Evolutionary conservation across 805 yeast genomes (phyloP), one percentile per base, ranked within the genome.

Genomic region (Jamesozyma jinghongensis): DNA sequence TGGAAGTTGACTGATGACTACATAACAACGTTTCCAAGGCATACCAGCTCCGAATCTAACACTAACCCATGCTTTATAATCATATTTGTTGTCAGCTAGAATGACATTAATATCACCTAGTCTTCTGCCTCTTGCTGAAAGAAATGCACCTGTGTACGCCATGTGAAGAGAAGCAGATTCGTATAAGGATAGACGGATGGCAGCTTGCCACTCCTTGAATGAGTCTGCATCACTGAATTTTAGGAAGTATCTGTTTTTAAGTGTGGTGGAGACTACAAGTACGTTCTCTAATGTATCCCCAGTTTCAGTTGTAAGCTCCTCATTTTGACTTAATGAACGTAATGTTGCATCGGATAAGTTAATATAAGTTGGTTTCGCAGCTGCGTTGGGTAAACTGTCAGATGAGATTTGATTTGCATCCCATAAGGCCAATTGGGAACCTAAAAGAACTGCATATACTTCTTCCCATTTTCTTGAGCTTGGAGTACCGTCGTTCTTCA

Each of bases 1-100:
- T 22, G 26, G 26, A 6, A 22, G 6, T 50, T 88, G 88, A 50
- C 82, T 84, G 41, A 90, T 74, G 10, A 88, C 95, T 2, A 94
- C 90, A 67, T 74, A 92, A 57, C 96, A 90, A 45, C 94, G 73
- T 57, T 81, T 84, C 97, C 97, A 90, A 1, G 97, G 95, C 94
- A 85, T 85, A 20, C 98, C 98, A 8, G 90, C 76, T 17, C 97
- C 97, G 61, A 90, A 90, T 49, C 97, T 71, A 14, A 92, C 94
- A 56, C 86, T 75, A 34, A 83, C 87, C 96, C 95, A 88, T 53
- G 87, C 96, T 59, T 85, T 95, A 56, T 86, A 90, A 45, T 74
- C 76, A 56, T 79, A 85, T 56, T 88, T 80, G 17, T 92, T 81
- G 52, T 83, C 38, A 1, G 94, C 81, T 42, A 90, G 68, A 34